Evolutionary conservation across 345 rosid species (phyloP).

Genomic region (Raphanus raphanistrum): DNA sequence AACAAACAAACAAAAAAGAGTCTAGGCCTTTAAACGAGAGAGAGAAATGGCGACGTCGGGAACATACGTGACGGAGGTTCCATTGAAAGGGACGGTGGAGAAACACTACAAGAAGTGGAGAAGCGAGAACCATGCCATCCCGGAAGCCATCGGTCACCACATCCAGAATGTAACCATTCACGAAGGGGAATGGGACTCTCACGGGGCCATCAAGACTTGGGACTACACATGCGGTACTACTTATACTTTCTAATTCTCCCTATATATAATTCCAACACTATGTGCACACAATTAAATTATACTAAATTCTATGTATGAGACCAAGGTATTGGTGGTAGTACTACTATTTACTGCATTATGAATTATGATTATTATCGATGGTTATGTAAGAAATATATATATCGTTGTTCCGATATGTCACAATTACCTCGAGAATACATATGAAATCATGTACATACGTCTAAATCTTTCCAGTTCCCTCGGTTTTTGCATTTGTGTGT

Average conservation of each 20-base stretch:
- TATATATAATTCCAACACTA: neutral
- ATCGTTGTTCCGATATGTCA: neutral
- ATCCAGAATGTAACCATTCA: constrained; percentile 1
- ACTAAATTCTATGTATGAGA: too few relatives aligned
- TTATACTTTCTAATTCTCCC: neutral
- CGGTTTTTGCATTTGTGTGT: too few relatives aligned
- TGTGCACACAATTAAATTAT: neutral
- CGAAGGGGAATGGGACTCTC: constrained; percentile 32
- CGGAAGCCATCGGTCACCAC: constrained; percentile 28
- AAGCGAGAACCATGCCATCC: constrained; percentile 32
- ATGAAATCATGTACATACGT: too few relatives aligned
- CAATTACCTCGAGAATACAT: too few relatives aligned
- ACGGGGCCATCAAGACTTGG: constrained; percentile 29
- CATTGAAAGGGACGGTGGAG: constrained; percentile 12
- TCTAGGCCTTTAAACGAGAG: neutral
- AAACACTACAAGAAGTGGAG: constrained; percentile 23
- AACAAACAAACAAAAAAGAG: neutral
- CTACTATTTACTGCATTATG: neutral
- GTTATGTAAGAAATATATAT: neutral
- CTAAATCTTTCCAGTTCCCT: too few relatives aligned
- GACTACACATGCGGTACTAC: constrained; percentile 28
- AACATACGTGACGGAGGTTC: constrained; percentile 34
- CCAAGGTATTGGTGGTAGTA: neutral
- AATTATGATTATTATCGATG: neutral
- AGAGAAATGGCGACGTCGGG: neutral